A percentile compares a stretch with the other conserved stretches of the same genome.
phyloP scores from a whole-genome alignment of 2,329 filamentous ascomycete species.

The Cytospora schulzeri region DNA sequence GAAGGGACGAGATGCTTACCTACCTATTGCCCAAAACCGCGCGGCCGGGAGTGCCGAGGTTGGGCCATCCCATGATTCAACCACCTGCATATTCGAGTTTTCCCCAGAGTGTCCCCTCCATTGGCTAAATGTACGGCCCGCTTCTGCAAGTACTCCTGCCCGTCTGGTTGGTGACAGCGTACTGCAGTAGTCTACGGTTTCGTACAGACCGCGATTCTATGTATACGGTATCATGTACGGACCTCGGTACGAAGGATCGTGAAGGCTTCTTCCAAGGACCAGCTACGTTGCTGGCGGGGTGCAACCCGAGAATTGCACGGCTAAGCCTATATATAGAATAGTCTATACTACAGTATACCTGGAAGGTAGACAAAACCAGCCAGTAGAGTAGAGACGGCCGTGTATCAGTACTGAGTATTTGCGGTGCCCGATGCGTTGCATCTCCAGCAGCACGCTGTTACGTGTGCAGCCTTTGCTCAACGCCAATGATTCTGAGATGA shows the following conservation, averaged over 20 bases:
- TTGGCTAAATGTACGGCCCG: not conserved
- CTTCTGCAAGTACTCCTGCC: not conserved
- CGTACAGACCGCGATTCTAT: not conserved
- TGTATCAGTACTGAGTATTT: too few species aligned
- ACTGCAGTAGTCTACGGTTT: not conserved
- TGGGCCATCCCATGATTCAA: not conserved
- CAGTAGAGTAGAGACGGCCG: not conserved
- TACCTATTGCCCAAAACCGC: not conserved
- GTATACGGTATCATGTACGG: too few species aligned
- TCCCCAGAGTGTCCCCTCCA: not conserved
- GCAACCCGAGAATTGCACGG: not conserved
- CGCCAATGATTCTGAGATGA: not conserved
- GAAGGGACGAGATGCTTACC: not conserved
- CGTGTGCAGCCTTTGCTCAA: too few species aligned
- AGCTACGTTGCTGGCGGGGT: not conserved
- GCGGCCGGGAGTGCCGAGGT: not conserved
- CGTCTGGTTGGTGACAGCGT: not conserved
- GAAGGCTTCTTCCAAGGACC: not conserved
- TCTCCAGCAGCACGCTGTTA: too few species aligned
- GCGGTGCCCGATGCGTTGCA: too few species aligned
- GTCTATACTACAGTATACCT: not conserved
- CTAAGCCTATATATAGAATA: not conserved
- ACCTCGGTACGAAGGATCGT: not conserved
- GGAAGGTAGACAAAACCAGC: too few species aligned
- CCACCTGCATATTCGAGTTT: not conserved